These are phyloP conservation scores for Lecanosticta acicola DNA, from an alignment of 2,329 filamentous ascomycete genomes.

Conservation along the genomic window DNA sequence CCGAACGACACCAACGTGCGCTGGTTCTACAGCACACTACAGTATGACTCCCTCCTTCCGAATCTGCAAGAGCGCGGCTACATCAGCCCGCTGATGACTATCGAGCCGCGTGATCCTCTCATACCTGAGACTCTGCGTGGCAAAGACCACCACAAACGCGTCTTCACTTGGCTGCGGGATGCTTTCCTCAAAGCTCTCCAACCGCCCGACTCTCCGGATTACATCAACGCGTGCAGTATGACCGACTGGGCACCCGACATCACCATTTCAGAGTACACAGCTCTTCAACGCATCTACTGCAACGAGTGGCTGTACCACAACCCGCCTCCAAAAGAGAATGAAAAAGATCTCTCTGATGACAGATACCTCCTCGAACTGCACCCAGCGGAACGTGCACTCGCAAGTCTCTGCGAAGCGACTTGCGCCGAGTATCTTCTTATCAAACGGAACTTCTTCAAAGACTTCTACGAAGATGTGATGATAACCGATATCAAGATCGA, in stretches of 20 bases:
- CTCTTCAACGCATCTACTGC: conserved; percentile 12
- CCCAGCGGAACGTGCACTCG: conserved; percentile 18
- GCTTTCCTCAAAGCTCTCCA: conserved; percentile 14
- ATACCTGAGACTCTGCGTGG: neutral
- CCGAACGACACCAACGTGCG: conserved; percentile 17
- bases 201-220: conserved; percentile 21
- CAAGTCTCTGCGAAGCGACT: conserved; percentile 9
- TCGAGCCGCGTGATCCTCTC: conserved; percentile 3
- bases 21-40: conserved; percentile 20
- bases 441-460: conserved; percentile 21
- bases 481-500: conserved; percentile 10
- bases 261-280: conserved; percentile 12
- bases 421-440: conserved; percentile 24
- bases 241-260: conserved; percentile 19
- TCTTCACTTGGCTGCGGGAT: conserved; percentile 17
- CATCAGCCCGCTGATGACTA: neutral
- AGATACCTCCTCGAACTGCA: conserved; percentile 19
- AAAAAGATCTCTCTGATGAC: conserved; percentile 13
- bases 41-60: conserved; percentile 6
- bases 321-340: neutral
- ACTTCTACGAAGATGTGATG: conserved; percentile 10
- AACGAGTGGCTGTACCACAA: neutral
- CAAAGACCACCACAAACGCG: conserved; percentile 5
- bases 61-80: conserved; percentile 4
- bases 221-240: conserved; percentile 7